These are phyloP conservation scores for Obelidium mucronatum DNA, from an alignment of 192 early-diverging fungal species.

Conservation along the genomic window DNA sequence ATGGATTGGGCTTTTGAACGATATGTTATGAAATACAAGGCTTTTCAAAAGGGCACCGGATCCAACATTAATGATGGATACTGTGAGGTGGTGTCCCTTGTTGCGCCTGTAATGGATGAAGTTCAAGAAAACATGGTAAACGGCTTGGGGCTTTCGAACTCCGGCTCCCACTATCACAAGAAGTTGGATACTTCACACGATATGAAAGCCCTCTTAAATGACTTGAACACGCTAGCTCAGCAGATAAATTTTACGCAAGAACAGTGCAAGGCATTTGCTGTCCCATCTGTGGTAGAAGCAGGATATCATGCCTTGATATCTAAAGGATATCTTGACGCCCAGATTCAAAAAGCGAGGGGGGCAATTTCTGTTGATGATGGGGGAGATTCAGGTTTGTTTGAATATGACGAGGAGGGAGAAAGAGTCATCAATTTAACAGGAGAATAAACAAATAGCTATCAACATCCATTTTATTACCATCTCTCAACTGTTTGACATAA, in stretches of 20 bases:
- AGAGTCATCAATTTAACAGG: too few species aligned
- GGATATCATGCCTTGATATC: background rate
- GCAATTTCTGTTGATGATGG: too few species aligned
- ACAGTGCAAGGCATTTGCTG: background rate
- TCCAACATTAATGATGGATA: background rate
- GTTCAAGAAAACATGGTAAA: background rate
- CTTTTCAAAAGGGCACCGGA: background rate
- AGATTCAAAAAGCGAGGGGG: background rate
- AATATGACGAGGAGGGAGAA: too few species aligned
- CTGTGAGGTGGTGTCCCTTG: background rate
- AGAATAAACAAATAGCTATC: too few species aligned
- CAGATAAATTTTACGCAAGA: background rate
- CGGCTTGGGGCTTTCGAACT: background rate
- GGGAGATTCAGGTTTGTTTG: too few species aligned
- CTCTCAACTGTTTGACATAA: too few species aligned
- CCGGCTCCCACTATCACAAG: background rate
- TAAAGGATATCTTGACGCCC: background rate
- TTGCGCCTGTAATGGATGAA: background rate
- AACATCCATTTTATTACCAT: too few species aligned
- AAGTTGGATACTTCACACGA: background rate
- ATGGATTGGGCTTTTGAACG: background rate
- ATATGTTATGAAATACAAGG: background rate
- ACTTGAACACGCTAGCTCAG: background rate
- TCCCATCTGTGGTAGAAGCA: background rate
- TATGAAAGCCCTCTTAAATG: background rate